Evolutionary conservation across 805 yeast genomes (phyloP).

Genomic region (Naumovozyma castellii): DNA sequence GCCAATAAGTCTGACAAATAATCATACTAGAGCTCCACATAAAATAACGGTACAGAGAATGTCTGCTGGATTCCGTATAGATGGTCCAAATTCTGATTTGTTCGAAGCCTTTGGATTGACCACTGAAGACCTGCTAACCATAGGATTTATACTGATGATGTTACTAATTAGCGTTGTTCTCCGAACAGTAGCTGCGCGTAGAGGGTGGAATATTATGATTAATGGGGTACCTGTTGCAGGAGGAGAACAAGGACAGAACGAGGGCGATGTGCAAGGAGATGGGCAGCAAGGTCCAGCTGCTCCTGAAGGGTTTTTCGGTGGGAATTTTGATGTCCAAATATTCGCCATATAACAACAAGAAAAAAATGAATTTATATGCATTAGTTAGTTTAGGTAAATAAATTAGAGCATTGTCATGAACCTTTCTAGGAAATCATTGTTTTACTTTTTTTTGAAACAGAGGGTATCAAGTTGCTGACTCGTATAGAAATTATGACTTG

Average conservation of each 20-base stretch:
- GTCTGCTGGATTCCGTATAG: constrained; percentile 2
- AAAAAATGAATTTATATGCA: no score
- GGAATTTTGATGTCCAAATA: constrained; percentile 20
- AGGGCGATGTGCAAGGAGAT: constrained; percentile 1
- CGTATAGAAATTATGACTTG: no score
- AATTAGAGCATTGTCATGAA: no score
- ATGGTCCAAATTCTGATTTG: constrained; percentile 3
- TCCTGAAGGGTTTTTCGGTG: constrained; percentile 3
- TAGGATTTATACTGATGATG: constrained; percentile 12
- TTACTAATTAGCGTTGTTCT: constrained; percentile 13
- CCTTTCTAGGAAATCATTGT: no score
- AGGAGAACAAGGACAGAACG: background rate
- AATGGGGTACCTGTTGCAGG: constrained; percentile 11
- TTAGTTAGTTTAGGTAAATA: no score
- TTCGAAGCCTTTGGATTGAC: constrained; percentile 11
- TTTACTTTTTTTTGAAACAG: no score
- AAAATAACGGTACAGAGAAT: background rate
- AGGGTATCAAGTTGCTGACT: no score
- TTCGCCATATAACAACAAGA: constrained; percentile 16
- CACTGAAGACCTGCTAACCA: constrained; percentile 16
- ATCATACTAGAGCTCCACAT: background rate
- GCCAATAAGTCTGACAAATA: background rate
- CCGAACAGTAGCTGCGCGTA: constrained; percentile 14
- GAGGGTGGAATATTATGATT: constrained; percentile 24
- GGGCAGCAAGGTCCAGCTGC: constrained; percentile 2